phyloP scores from a whole-genome alignment of 192 early-diverging fungal genomes.

The Mortierella alpina region DNA sequence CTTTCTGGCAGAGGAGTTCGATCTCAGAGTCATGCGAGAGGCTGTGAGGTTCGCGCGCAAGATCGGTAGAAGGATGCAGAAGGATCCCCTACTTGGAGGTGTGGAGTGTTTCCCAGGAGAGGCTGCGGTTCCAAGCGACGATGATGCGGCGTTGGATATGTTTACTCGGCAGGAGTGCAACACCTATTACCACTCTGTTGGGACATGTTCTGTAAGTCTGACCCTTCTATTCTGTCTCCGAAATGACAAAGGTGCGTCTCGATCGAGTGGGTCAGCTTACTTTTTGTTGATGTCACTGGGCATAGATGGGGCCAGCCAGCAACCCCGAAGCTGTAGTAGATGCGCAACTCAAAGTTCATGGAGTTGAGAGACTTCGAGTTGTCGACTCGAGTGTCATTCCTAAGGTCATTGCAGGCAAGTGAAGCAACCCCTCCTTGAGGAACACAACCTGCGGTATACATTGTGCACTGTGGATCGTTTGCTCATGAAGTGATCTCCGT shows the following conservation, averaged over 20 bases:
- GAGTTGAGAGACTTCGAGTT: conserved; percentile 18
- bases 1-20: conserved; percentile 25
- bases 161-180: conserved; percentile 10
- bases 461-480: background rate
- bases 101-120: conserved; percentile 17
- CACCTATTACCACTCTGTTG: conserved; percentile 10
- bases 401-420: conserved; percentile 17
- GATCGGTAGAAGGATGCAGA: conserved; percentile 12
- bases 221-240: background rate
- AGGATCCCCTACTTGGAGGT: conserved; percentile 11
- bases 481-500: background rate
- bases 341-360: conserved; percentile 12
- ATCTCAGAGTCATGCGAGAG: conserved; percentile 12
- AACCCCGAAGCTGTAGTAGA: conserved; percentile 26
- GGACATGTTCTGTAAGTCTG: conserved; percentile 22
- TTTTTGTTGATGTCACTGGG: background rate
- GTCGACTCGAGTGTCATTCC: conserved; percentile 32
- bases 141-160: conserved; percentile 12
- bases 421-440: background rate
- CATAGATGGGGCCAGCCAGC: conserved; percentile 16
- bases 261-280: background rate
- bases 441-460: background rate
- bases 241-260: no score
- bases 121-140: background rate
- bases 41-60: conserved; percentile 6